phyloP scores from a whole-genome alignment of 2,329 filamentous ascomycete species.

The Penicillium sp. region DNA sequence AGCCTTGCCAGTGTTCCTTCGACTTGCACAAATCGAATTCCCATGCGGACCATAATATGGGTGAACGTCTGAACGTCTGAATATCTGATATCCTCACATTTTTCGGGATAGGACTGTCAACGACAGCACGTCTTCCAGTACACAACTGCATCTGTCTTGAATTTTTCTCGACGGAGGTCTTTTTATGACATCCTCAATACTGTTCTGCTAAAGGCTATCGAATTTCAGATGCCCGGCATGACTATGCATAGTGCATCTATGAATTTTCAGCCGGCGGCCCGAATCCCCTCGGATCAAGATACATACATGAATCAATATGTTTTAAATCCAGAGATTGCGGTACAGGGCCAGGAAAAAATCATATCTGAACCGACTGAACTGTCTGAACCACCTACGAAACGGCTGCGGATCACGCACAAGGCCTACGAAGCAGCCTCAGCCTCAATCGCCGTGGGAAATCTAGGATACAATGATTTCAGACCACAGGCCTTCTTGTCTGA shows the following conservation, averaged over 20 bases:
- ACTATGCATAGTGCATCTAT: conserved; percentile 29
- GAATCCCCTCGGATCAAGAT: conserved; percentile 7
- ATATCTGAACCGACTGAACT: background rate
- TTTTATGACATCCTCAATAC: background rate
- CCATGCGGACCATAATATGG: conserved; percentile 28
- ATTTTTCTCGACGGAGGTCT: background rate
- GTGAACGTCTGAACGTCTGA: conserved; percentile 18
- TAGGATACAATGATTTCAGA: background rate
- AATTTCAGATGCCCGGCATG: conserved; percentile 9
- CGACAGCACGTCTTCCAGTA: background rate
- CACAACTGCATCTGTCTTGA: background rate
- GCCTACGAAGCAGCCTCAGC: conserved; percentile 1
- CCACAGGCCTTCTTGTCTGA: conserved; percentile 3
- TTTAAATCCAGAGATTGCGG: conserved; percentile 1
- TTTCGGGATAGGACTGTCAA: background rate
- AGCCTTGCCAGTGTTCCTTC: conserved; percentile 1
- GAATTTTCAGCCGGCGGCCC: conserved; percentile 16
- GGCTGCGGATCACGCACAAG: conserved; percentile 15
- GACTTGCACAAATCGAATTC: conserved; percentile 8
- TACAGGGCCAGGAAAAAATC: background rate
- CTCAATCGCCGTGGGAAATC: conserved; percentile 1
- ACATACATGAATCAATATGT: conserved; percentile 18
- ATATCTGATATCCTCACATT: conserved; percentile 19
- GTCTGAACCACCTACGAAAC: conserved; percentile 22
- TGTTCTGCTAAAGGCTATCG: background rate